Base-by-base conservation (phyloP, 2,329 filamentous ascomycete species). In the Penicillium sp. region DNA sequence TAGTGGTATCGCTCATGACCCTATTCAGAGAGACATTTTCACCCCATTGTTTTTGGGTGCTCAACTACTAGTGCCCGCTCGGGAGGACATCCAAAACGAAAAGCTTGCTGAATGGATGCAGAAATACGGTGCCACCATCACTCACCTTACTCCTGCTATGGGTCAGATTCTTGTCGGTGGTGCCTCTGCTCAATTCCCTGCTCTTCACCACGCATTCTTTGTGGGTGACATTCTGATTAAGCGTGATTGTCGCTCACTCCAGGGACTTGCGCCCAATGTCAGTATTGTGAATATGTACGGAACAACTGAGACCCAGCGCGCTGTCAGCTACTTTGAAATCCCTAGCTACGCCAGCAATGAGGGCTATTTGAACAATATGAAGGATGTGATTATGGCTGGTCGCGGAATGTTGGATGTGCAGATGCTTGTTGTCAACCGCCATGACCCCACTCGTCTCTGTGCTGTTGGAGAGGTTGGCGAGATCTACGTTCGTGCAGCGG, bases 71-170 rank as follows among this genome's bases (percentile, higher is more conserved):
- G 83, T 94, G 0, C 92, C 92, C 0, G 84, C 89, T 11, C 84
- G 84, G 55, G 91, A 96, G 60, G 86, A 91, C 64, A 97, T 97
- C 57, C 84, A 88, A 51, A 89, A 97, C 70, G 92, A 96, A 75
- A 86, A 82, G 65, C 79, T 97, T 14, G 88, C 88, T 5, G 91
- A 96, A 68, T 99, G 94, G 94, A 90, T 97, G 82, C 80, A 82
- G 50, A 84, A 88, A 50, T 84, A 89, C 68, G 77, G 82, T 53
- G 85, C 89, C 3, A 96, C 87, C 16, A 89, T 91, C 19, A 91
- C 88, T 12, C 94, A 97, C 74, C 77, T 97, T 37, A 99, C 94
- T 1, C 94, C 94, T 10, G 94, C 94, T 55, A 97, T 97, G 92
- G 92, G 92, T 53, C 90, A 97, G 66, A 94, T 97, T 58, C 78